These are phyloP conservation scores for Ulota crispa DNA, from an alignment of 225 moss, liverwort and hornwort species.

Conservation along the genomic window DNA sequence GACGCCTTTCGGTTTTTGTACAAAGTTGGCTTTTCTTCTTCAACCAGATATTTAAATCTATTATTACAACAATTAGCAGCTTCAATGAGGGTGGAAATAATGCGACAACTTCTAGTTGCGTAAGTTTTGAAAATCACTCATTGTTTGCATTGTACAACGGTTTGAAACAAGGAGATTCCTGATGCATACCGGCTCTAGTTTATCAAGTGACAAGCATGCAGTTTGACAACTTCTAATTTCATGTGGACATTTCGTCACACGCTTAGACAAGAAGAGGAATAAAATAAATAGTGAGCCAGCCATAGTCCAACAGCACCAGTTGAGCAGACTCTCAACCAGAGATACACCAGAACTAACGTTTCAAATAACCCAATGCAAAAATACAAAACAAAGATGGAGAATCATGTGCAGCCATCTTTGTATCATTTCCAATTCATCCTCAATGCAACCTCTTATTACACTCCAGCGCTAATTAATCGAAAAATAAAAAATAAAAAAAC, in stretches of 20 bases:
- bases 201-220: background rate
- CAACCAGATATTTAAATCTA: no score
- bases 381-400: background rate
- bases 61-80: no score
- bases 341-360: background rate
- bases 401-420: background rate
- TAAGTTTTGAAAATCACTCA: no score
- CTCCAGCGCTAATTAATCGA: background rate
- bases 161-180: background rate
- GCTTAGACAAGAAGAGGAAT: background rate
- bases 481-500: background rate
- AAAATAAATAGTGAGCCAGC: background rate
- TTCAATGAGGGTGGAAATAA: no score
- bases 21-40: no score
- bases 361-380: background rate
- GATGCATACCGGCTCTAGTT: background rate
- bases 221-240: background rate
- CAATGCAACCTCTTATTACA: slow-evolving; percentile 6
- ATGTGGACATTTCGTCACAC: background rate
- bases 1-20: no score
- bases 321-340: background rate
- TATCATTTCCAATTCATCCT: background rate
- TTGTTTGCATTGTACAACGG: no score
- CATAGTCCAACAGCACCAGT: background rate
- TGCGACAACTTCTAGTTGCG: no score